Base-by-base conservation (phyloP, 768 basidiomycete genomes). In the Dioszegia aurantiaca region DNA sequence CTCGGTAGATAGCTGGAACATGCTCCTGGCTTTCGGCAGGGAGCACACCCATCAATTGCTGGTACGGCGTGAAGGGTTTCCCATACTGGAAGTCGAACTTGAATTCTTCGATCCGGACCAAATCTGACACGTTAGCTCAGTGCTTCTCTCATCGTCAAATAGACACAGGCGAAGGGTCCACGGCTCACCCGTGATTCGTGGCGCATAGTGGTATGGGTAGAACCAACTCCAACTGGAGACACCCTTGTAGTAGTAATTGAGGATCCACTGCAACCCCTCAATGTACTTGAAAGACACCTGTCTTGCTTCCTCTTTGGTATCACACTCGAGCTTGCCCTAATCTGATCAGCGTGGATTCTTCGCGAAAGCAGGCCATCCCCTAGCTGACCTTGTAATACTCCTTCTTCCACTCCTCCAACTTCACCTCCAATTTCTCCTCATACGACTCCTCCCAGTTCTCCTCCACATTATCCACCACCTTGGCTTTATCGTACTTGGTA, bases 151-250 rank as follows among this genome's bases (percentile, higher is more conserved):
- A 30, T 39, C 24, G n/a, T n/a, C n/a, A n/a, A n/a, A n/a, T n/a
- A n/a, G n/a, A n/a, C n/a, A n/a, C 14, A 33, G 14, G 14, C 4
- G 19, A 19, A 17, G 16, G 12, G 14, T 5, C 17, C 4, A 26
- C 14, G n/a, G 42, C 82, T 53, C 67, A 93, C 94, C 94, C 19
- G 91, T 90, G 55, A 98, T 97, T 27, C 92, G 85, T 21, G 95
- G 95, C 0, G 95, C 88, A 75, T 93, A 99, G 73, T 99, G 94
- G 75, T 97, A 98, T 76, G 93, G 80, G 78, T 98, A 98, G 80
- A 94, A 99, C 95, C 95, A 98, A 21, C 89, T 84, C 95, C 95
- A 99, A 16, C 90, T 93, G 4, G 91, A 88, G 17, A 98, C 92
- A 4, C 95, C 95, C 61, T 88, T 85, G 76, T 97, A 98, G 75